Evolutionary conservation across 768 basidiomycete species (phyloP).

Genomic region (Trametes coccinea): DNA sequence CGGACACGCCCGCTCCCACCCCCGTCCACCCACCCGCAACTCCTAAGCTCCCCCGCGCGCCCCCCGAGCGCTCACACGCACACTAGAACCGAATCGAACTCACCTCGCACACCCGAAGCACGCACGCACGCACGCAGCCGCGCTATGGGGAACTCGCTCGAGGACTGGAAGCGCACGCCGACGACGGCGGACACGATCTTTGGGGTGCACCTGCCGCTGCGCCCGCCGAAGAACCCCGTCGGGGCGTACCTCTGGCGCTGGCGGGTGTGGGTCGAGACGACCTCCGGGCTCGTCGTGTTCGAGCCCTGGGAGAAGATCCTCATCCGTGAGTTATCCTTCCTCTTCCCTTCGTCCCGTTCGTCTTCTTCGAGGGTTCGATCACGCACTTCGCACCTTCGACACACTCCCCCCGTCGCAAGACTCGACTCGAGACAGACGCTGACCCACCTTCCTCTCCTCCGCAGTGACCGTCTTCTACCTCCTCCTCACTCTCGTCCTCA

Average conservation of each 20-base stretch:
- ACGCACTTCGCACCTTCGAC: not conserved
- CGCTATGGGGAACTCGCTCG: conserved; percentile 19
- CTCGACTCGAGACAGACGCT: not conserved
- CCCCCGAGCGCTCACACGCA: too few relatives aligned
- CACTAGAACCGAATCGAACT: not conserved
- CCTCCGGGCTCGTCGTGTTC: conserved; percentile 58
- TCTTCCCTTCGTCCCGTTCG: not conserved
- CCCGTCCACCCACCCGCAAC: not conserved
- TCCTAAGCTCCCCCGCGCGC: not conserved
- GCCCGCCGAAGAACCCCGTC: conserved; percentile 26
- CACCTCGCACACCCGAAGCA: not conserved
- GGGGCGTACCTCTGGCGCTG: conserved; percentile 47
- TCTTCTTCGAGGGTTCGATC: not conserved
- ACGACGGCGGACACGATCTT: conserved; percentile 25
- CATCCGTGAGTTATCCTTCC: conserved; percentile 45
- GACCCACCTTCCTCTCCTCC: not conserved
- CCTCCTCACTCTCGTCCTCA: conserved; percentile 45
- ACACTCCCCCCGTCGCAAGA: not conserved
- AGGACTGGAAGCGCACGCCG: conserved; percentile 26
- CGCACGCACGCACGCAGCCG: not conserved
- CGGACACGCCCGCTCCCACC: not conserved
- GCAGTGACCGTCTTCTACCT: conserved; percentile 44
- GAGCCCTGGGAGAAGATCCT: conserved; percentile 72
- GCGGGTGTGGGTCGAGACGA: conserved; percentile 57
- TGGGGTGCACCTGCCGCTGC: conserved; percentile 31